Percentiles rank a stretch among this genome's conserved stretches.
phyloP scores from a whole-genome alignment of 106 monocot species.

The Dendrobium officinale region DNA sequence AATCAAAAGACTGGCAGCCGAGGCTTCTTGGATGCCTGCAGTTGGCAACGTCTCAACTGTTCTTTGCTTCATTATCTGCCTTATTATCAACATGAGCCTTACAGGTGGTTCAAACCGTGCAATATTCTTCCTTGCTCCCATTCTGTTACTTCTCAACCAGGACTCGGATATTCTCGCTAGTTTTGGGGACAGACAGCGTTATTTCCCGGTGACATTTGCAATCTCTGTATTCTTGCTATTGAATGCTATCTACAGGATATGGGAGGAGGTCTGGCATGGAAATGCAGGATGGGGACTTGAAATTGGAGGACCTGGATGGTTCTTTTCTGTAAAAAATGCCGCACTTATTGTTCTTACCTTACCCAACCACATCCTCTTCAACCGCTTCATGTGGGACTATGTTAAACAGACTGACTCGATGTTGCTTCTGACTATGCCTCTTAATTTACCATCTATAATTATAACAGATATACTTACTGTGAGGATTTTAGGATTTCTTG shows the following conservation, averaged over 20 bases:
- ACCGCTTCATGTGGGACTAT: slow-evolving; percentile 99
- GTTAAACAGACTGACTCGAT: slow-evolving; percentile 84
- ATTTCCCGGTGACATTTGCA: slow-evolving; percentile 72
- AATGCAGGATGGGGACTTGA: slow-evolving; percentile 65
- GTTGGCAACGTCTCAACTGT: slow-evolving; percentile 88
- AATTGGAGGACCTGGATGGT: slow-evolving; percentile 92
- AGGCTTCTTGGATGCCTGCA: slow-evolving; percentile 98
- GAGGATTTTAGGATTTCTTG: slow-evolving; percentile 81
- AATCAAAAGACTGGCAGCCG: slow-evolving; percentile 78
- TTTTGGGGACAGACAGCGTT: slow-evolving; percentile 89
- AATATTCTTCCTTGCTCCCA: slow-evolving; percentile 89
- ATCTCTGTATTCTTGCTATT: slow-evolving; percentile 79
- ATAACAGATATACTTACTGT: slow-evolving; percentile 81
- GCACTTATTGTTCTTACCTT: slow-evolving; percentile 88
- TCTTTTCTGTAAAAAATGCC: slow-evolving; percentile 81
- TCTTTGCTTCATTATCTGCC: slow-evolving; percentile 75
- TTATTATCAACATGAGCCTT: slow-evolving; percentile 63
- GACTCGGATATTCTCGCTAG: slow-evolving; percentile 82
- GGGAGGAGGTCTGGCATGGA: slow-evolving; percentile 77
- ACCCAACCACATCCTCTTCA: slow-evolving; percentile 96
- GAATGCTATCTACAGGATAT: slow-evolving; percentile 74
- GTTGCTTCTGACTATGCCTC: slow-evolving; percentile 84
- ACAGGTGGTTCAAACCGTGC: slow-evolving; percentile 87
- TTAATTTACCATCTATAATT: slow-evolving; percentile 82
- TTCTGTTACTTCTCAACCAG: slow-evolving; percentile 88